phyloP scores from a whole-genome alignment of 1,284 basidiomycete genomes.

The Melampsora larici-populina region DNA sequence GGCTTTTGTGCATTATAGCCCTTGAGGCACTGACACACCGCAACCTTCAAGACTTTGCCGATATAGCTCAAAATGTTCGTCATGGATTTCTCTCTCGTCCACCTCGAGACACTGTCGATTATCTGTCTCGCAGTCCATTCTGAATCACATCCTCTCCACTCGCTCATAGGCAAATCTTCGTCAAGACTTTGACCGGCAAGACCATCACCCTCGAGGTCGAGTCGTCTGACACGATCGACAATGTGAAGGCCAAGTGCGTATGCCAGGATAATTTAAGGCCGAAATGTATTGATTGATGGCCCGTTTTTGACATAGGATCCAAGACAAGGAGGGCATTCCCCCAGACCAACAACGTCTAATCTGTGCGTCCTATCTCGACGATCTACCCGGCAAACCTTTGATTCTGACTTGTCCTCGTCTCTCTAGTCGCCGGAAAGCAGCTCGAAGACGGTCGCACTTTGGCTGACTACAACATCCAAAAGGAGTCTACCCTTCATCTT shows the following conservation, averaged over 20 bases:
- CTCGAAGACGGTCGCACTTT: slow-evolving; percentile 57
- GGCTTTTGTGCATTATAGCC: too few relatives aligned
- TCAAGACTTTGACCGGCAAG: slow-evolving; percentile 38
- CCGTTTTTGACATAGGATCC: slow-evolving; percentile 54
- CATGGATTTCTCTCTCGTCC: background rate
- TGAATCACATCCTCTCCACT: background rate
- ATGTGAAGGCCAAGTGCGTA: slow-evolving; percentile 34
- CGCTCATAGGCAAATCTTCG: slow-evolving; percentile 27
- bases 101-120: background rate
- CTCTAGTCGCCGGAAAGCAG: slow-evolving; percentile 55
- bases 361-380: slow-evolving; percentile 55
- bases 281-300: background rate
- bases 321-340: slow-evolving; percentile 69
- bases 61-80: background rate
- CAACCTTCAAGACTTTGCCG: background rate
- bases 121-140: background rate
- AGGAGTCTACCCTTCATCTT: slow-evolving; percentile 54
- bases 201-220: too few relatives aligned
- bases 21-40: background rate
- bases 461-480: slow-evolving; percentile 55
- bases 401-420: background rate
- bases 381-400: background rate
- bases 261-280: background rate
- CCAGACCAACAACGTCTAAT: too few relatives aligned
- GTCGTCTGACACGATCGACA: slow-evolving; percentile 20